Evolutionary conservation across 192 early-diverging fungal species (phyloP), one percentile per base, ranked within the genome.

Genomic region (Globomyces pollinis-pini): DNA sequence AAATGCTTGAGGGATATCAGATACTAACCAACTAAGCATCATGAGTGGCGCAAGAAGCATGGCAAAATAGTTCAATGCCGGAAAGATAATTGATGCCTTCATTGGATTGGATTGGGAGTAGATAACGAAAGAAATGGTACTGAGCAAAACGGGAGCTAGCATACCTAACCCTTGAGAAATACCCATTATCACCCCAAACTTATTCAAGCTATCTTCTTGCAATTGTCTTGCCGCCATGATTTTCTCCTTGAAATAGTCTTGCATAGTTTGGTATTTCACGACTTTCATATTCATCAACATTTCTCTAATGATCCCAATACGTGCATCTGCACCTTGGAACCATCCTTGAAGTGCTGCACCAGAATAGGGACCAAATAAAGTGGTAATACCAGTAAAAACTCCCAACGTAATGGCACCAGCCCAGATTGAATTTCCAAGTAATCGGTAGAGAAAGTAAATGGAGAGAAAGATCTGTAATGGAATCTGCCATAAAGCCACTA

Each of bases 381-480:
- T 11, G 1, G 44, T 3, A 24, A 47, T 20, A 5, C 21, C 3
- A 5, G 23, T 5, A 24, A 47, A 26, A 3, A 3, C 20, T 2
- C 21, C 23, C 4, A 47, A 47, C 23, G 28, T 2, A 3, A 20
- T 24, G 2, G 28, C 8, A 9, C 35, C 35, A 8, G 13, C 92
- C 74, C 87, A 89, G 20, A 87, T 78, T n/a, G 85, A 76, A 54
- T 80, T 77, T 0, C 92, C 88, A 61, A 96, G 84, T 2, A 88
- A 88, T 21, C 76, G 50, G 73, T 86, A 86, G 29, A 96, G 71
- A 53, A 94, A 72, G 39, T 78, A 82, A 13, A 94, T 66, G 0
- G 87, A 84, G 28, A 94, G 31, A 3, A 56, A 41, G 21, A 94
- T 86, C 67, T 91, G 90, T 47, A 91, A 73, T 2, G 89, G 87